phyloP scores from a whole-genome alignment of 345 rosid species.

The Zanthoxylum bungeanum region DNA sequence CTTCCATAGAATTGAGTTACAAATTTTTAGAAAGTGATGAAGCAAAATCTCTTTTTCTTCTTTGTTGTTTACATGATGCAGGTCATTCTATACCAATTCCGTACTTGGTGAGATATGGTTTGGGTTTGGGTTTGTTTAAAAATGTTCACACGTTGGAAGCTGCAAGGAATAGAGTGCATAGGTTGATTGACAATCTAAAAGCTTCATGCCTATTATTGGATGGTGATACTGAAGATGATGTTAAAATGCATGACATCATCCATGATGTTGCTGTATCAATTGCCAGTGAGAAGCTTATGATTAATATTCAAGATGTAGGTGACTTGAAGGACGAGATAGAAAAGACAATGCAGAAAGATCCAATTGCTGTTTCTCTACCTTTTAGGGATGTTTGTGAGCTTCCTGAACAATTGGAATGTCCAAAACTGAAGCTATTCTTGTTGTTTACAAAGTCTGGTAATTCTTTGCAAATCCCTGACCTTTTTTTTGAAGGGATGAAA shows the following conservation, averaged over 20 bases:
- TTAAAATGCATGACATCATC: no score
- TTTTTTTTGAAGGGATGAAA: no score
- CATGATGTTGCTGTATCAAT: constrained; percentile 13
- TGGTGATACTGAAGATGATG: neutral
- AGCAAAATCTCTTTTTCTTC: neutral
- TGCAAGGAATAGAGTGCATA: neutral
- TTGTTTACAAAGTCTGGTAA: no score
- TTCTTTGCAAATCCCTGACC: no score
- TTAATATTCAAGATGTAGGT: neutral
- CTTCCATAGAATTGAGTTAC: no score
- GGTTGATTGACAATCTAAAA: constrained; percentile 13
- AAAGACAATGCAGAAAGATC: neutral
- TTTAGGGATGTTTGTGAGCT: neutral
- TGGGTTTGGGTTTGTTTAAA: no score
- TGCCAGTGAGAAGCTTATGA: neutral
- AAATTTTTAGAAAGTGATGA: no score
- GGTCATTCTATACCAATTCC: neutral
- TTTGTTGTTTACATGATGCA: neutral
- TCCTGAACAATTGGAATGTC: constrained; percentile 14
- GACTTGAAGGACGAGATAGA: neutral
- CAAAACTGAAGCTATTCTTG: constrained; percentile 4
- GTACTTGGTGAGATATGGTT: no score
- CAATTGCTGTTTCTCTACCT: neutral
- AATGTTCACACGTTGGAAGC: neutral
- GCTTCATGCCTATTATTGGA: no score